These are phyloP conservation scores for Brasilioporus rufonigricans DNA, from an alignment of 768 basidiomycete species.

Conservation along the genomic window DNA sequence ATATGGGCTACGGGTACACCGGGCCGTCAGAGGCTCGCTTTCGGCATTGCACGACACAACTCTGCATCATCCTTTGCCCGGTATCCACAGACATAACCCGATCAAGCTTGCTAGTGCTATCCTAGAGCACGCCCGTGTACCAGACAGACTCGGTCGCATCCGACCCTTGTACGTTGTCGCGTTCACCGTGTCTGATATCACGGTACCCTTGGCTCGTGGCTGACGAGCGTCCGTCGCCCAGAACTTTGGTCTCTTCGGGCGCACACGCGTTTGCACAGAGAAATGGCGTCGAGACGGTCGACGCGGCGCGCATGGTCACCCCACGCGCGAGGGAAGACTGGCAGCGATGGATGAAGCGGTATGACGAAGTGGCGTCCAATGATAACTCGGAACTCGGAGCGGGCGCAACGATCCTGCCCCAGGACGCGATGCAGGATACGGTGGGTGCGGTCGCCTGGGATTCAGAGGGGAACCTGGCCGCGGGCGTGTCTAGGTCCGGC, in stretches of 20 bases:
- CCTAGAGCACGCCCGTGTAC: slow-evolving; percentile 50
- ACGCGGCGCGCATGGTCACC: slow-evolving; percentile 47
- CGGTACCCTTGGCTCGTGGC: not conserved
- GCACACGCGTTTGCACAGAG: slow-evolving; percentile 53
- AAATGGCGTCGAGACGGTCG: slow-evolving; percentile 34
- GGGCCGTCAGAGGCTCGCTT: not conserved
- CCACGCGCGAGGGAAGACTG: slow-evolving; percentile 51
- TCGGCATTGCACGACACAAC: not conserved
- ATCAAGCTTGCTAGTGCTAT: slow-evolving; percentile 58
- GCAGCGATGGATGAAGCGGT: slow-evolving; percentile 55
- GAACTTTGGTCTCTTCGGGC: slow-evolving; percentile 61
- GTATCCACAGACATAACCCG: slow-evolving; percentile 43
- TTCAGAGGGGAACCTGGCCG: slow-evolving; percentile 44
- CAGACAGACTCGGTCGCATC: slow-evolving; percentile 57
- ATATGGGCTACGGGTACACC: not conserved
- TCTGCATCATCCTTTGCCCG: not conserved
- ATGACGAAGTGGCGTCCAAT: slow-evolving; percentile 25
- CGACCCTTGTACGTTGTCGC: slow-evolving; percentile 56
- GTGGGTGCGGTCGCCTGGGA: slow-evolving; percentile 74
- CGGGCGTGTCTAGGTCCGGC: slow-evolving; percentile 72
- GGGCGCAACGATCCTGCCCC: slow-evolving; percentile 5
- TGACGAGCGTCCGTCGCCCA: slow-evolving; percentile 20
- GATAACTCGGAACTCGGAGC: not conserved
- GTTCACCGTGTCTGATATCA: too few species aligned
- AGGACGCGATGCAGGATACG: slow-evolving; percentile 62